Evolutionary conservation across 306 rosid species (phyloP), one percentile per base, ranked within the genome.

Genomic region (Gastrolobium bilobum): DNA sequence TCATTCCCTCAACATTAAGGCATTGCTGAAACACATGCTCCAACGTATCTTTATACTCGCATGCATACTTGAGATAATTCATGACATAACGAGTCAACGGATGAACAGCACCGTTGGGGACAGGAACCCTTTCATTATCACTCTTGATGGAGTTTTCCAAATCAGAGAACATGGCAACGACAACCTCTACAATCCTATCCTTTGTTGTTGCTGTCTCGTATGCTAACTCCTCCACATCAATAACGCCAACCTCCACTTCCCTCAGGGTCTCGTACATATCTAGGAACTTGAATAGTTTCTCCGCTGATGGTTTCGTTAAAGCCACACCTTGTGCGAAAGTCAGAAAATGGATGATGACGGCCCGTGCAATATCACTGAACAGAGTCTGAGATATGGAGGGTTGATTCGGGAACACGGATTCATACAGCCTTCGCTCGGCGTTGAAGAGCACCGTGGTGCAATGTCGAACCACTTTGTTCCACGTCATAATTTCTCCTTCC

Each of bases 71-170:
- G 3, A 94, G 83, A 61, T 94, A 94, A 51, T 94, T 94, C 96
- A 94, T 85, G 1, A 94, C 89, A 79, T 94, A 91, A 4, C 98
- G 97, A 30, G 91, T 89, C 66, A 91, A 71, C 0, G 97, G 98
- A 50, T 94, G 98, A 37, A 94, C 89, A 2, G 90, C 90, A 5
- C 98, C 98, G 3, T 88, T 85, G 0, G 98, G 90, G 7, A 94
- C 94, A 0, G 96, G 88, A 34, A 81, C 85, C 77, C 76, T 87
- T 13, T 90, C 89, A 2, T 83, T 83, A n/a, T 94, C 92, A 34
- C 86, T 73, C 75, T 89, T 87, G 42, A 94, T 88, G 10, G 94
- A 90, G 73, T 74, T 90, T 33, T 90, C 90, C 7, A 94, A 79
- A 53, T 89, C 91, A 34, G 85, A 82, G 59, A 94, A 91, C 73